Conservation (phyloP, 805 yeast species). For the Kluyveromyces dobzhanskii region DNA sequence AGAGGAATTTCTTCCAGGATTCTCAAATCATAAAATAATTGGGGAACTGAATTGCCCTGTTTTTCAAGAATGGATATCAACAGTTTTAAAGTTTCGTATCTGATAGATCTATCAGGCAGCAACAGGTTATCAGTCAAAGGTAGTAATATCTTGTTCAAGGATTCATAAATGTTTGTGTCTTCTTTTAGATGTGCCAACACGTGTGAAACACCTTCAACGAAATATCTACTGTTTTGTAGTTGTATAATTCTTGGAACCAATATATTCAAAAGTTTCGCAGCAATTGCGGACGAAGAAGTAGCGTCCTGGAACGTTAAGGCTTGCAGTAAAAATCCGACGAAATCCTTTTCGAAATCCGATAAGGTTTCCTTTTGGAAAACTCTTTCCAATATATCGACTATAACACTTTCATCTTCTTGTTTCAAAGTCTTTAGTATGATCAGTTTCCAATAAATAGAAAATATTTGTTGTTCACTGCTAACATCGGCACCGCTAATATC, state of each 20-base stretch:
- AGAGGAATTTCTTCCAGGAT: slow-evolving; percentile 68
- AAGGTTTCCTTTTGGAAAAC: slow-evolving; percentile 4
- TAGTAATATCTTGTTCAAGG: neutral
- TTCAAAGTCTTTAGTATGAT: slow-evolving; percentile 34
- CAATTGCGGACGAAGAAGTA: neutral
- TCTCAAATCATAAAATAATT: slow-evolving; percentile 41
- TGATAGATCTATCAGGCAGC: slow-evolving; percentile 42
- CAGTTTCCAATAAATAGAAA: slow-evolving; percentile 46
- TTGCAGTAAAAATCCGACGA: slow-evolving; percentile 34
- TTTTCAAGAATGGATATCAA: slow-evolving; percentile 28
- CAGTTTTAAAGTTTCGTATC: slow-evolving; percentile 45
- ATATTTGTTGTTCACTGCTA: slow-evolving; percentile 8
- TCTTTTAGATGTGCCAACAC: slow-evolving; percentile 8
- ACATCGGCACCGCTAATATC: neutral
- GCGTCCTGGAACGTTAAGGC: slow-evolving; percentile 24
- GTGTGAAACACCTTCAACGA: slow-evolving; percentile 30
- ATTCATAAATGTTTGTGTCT: neutral
- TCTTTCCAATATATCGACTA: slow-evolving; percentile 5
- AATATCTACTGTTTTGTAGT: slow-evolving; percentile 31
- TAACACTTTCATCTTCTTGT: slow-evolving; percentile 16
- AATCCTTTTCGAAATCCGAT: slow-evolving; percentile 32
- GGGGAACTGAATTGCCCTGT: slow-evolving; percentile 28
- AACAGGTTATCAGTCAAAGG: slow-evolving; percentile 32
- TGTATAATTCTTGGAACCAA: slow-evolving; percentile 18
- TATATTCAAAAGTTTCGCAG: slow-evolving; percentile 11